These are phyloP conservation scores for Macrophomina tecta DNA, from an alignment of 2,329 filamentous ascomycete genomes.

Conservation along the genomic window DNA sequence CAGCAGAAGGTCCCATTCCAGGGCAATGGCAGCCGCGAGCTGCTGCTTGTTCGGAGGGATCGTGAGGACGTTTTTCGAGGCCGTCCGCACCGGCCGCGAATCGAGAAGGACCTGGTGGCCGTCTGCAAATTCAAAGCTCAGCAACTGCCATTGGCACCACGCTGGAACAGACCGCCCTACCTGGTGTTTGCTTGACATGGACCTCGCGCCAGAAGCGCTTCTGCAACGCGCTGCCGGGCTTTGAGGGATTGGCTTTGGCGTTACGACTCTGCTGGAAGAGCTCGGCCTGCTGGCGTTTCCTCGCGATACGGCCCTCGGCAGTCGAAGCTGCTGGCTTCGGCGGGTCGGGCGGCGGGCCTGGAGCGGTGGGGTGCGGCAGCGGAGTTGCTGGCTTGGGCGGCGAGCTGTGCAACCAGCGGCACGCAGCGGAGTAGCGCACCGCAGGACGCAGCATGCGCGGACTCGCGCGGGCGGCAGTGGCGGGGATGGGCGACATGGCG, in stretches of 20 bases:
- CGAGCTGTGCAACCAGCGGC: conserved; percentile 51
- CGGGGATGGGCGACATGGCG: conserved; percentile 6
- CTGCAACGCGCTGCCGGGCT: conserved; percentile 59
- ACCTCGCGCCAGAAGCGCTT: conserved; percentile 93
- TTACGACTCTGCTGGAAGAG: conserved; percentile 54
- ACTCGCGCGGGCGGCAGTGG: conserved; percentile 1
- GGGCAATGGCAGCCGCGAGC: conserved; percentile 82
- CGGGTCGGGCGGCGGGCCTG: conserved; percentile 65
- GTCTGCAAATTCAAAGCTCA: conserved; percentile 39
- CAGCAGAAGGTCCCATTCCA: conserved; percentile 90
- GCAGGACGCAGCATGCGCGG: conserved; percentile 1
- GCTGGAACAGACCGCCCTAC: conserved; percentile 49
- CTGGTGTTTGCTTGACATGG: conserved; percentile 64
- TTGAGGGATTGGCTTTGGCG: conserved; percentile 48
- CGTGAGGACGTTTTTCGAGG: conserved; percentile 71
- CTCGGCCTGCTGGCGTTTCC: conserved; percentile 59
- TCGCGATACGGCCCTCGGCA: conserved; percentile 54
- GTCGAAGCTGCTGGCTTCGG: conserved; percentile 57
- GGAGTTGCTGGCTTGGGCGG: conserved; percentile 57
- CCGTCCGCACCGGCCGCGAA: conserved; percentile 77
- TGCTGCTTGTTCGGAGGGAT: conserved; percentile 78
- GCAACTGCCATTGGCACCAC: not conserved
- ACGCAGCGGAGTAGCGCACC: conserved; percentile 7
- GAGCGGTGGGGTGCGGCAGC: conserved; percentile 62
- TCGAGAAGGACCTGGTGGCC: conserved; percentile 76